Evolutionary conservation across 306 rosid species (phyloP), one percentile per base, ranked within the genome.

Genomic region (Herpetospermum pedunculosum): DNA sequence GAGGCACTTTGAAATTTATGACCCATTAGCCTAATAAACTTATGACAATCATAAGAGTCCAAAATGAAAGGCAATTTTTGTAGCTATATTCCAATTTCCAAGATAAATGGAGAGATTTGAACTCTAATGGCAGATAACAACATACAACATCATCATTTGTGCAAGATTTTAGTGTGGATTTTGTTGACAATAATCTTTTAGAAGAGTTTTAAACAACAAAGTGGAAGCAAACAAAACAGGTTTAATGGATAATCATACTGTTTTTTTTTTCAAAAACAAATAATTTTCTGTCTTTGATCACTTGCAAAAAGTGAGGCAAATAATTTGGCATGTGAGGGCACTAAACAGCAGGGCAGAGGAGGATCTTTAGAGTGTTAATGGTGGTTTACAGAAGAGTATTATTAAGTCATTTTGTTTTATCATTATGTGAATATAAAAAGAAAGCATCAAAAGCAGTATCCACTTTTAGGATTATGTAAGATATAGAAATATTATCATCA

Each of bases 171-270:
- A 57, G 28, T 57, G n/a, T 1, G 7, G 37, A 57, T 57, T 57
- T 57, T 28, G 37, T 57, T 57, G n/a, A 57, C 67, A 59, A 15
- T 10, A 59, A 59, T 59, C 13, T 30, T 8, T 59, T 3, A 30
- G 23, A 30, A 59, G 41, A 6, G 41, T 59, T 59, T 59, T 41
- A 59, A 59, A 16, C 67, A 57, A 29, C 16, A 65, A 40, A 65
- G 72, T 65, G 32, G 72, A 65, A 65, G 72, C 32, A 65, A 65
- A 35, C 25, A 62, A 34, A 62, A 62, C 16, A 62, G 46, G 46
- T 35, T 32, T 62, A 62, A n/a, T 35, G 43, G 16, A 65, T 40
- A 40, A 65, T 37, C 48, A 65, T 21, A n/a, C n/a, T n/a, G n/a
- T n/a, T n/a, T n/a, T n/a, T n/a, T n/a, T n/a, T n/a, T n/a, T n/a